Evolutionary conservation across 129 eudicot species (phyloP), one percentile per base, ranked within the genome.

Genomic region (Centella asiatica): DNA sequence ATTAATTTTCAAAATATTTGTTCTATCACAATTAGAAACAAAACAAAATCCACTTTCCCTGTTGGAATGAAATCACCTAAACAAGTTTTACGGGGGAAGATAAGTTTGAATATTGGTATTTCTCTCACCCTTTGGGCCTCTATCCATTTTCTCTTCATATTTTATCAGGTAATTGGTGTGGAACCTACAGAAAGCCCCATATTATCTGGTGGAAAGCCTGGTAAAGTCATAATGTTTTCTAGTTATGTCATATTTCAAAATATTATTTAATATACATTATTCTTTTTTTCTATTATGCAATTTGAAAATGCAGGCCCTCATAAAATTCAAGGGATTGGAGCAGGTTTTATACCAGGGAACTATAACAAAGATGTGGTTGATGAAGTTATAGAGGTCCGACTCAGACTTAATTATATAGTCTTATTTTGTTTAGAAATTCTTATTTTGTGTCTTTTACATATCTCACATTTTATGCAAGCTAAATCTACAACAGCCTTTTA

Each of bases 261-360:
- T 4, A 19, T 22, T 25, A 5, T 48, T 23, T 15, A 32, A 64
- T 44, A 45, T 62, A 81, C 78, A 72, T 77, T 68, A 78, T 65
- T 72, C 72, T 58, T 70, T 64, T 78, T 53, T 27, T 19, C 27
- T 4, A 27, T 11, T 64, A 72, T 5, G 4, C 28, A 11, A 22
- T 70, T 72, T 79, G 80, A 57, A 73, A 77, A 66, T 87, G 87
- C 85, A 92, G 99, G 99, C 74, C 99, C 99, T 81, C 99, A 92
- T 95, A 92, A 92, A 83, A 92, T 87, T 92, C 99, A 92, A 87
- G 99, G 99, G 73, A 87, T 92, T 82, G 99, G 99, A 77, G 99
- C 99, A 80, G 99, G 99, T 92, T 92, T 92, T 80, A 76, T 92
- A 42, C 99, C 99, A 55, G 65, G 83, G 74, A 92, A 92, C 69